These are phyloP conservation scores for Blepharisma stoltei DNA, from an alignment of 73 alveolate genomes.

Conservation along the genomic window DNA sequence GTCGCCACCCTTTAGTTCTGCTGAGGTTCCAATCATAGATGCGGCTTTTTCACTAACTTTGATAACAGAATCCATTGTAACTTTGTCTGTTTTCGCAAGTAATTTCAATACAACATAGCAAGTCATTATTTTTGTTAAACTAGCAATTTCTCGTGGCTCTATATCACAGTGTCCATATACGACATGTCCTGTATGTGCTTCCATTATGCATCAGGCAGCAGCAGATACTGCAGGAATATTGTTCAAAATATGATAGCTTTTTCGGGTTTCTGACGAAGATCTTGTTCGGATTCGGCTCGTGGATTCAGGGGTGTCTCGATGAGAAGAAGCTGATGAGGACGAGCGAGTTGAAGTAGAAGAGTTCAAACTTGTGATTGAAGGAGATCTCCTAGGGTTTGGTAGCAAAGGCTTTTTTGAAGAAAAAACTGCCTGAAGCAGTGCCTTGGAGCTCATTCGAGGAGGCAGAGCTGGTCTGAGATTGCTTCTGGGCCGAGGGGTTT, in stretches of 20 bases:
- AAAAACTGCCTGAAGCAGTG: no score
- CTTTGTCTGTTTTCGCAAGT: conserved; percentile 36
- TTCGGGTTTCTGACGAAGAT: neutral
- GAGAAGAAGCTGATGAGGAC: no score
- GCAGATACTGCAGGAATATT: conserved; percentile 44
- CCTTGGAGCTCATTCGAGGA: no score
- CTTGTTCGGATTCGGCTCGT: neutral
- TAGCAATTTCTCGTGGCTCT: conserved; percentile 62
- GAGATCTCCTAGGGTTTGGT: no score
- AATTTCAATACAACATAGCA: conserved; percentile 48
- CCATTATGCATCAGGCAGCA: conserved; percentile 51
- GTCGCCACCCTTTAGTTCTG: conserved; percentile 58
- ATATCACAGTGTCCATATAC: conserved; percentile 58
- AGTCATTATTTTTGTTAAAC: conserved; percentile 79
- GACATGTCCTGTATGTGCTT: conserved; percentile 57
- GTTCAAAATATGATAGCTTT: neutral
- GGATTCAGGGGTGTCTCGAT: no score
- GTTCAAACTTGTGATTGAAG: no score
- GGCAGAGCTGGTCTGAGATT: no score
- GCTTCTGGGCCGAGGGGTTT: no score
- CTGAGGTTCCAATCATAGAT: conserved; percentile 59
- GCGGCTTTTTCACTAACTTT: conserved; percentile 41
- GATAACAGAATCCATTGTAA: conserved; percentile 38
- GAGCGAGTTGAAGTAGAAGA: no score
- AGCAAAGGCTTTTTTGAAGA: no score